Percentiles rank a stretch among this genome's conserved stretches.
These are phyloP conservation scores for Colletotrichum higginsianum DNA, from an alignment of 2,329 filamentous ascomycete genomes.

Conservation along the genomic window DNA sequence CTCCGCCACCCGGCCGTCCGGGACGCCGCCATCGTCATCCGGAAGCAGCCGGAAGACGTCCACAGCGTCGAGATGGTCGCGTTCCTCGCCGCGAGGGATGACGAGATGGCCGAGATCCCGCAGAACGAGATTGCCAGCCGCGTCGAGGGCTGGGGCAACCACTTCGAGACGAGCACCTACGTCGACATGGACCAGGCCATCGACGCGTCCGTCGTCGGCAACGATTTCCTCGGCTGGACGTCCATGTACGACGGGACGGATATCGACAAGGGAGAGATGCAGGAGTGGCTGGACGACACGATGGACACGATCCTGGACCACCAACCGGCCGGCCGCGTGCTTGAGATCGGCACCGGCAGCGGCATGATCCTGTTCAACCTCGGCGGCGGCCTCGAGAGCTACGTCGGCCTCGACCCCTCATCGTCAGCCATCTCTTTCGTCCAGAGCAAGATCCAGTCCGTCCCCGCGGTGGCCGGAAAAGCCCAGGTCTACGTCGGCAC, in stretches of 20 bases:
- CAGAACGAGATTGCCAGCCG: conserved; percentile 27
- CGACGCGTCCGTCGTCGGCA: conserved; percentile 39
- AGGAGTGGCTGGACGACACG: conserved; percentile 52
- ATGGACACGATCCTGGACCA: conserved; percentile 40
- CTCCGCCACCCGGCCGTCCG: conserved; percentile 36
- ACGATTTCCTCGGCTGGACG: conserved; percentile 51
- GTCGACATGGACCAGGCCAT: conserved; percentile 35
- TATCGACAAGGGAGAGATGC: conserved; percentile 49
- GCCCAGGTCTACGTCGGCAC: conserved; percentile 43
- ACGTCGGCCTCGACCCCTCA: conserved; percentile 49
- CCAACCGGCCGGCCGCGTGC: conserved; percentile 37
- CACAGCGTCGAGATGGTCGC: conserved; percentile 32
- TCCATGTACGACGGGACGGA: conserved; percentile 50
- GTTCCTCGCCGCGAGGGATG: conserved; percentile 36
- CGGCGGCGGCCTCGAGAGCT: conserved; percentile 42
- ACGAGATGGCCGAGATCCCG: neutral
- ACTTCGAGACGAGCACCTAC: conserved; percentile 44
- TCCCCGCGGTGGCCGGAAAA: conserved; percentile 39
- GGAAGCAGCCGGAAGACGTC: conserved; percentile 6
- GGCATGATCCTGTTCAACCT: conserved; percentile 53
- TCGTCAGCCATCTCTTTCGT: conserved; percentile 44
- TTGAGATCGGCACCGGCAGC: conserved; percentile 50
- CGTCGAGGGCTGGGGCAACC: conserved; percentile 43
- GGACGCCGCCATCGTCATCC: conserved; percentile 43
- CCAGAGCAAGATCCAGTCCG: conserved; percentile 31